Evolutionary conservation across 768 basidiomycete species (phyloP).

Genomic region (Lactarius akahatsu): DNA sequence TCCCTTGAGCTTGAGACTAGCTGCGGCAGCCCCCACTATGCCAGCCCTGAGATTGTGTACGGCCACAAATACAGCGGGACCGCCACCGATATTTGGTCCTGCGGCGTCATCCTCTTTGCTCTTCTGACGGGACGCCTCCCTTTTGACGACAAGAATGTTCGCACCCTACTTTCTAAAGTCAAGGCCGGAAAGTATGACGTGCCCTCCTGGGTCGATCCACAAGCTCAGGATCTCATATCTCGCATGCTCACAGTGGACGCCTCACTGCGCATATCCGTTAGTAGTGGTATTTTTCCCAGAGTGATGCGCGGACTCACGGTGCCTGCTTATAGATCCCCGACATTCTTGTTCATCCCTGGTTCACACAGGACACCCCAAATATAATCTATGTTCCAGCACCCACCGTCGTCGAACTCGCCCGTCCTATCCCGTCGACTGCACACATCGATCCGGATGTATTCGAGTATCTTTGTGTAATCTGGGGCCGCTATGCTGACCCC

Average conservation of each 20-base stretch:
- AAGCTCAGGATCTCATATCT: constrained; percentile 78
- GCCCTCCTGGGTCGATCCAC: constrained; percentile 75
- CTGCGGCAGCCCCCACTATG: constrained; percentile 96
- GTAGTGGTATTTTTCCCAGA: constrained; percentile 29
- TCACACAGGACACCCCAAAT: constrained; percentile 51
- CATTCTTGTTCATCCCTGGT: constrained; percentile 85
- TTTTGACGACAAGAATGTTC: constrained; percentile 89
- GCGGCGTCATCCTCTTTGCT: constrained; percentile 90
- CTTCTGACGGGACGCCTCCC: constrained; percentile 88
- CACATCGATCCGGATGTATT: constrained; percentile 78
- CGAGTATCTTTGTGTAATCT: constrained; percentile 76
- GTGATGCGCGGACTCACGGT: background rate
- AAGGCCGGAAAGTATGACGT: constrained; percentile 83
- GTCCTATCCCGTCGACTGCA: constrained; percentile 63
- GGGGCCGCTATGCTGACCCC: constrained; percentile 69
- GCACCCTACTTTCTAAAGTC: constrained; percentile 78
- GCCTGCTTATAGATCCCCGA: constrained; percentile 66
- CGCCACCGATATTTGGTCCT: constrained; percentile 95
- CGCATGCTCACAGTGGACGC: constrained; percentile 91
- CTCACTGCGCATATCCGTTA: constrained; percentile 72
- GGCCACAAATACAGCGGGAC: constrained; percentile 87
- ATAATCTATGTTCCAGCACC: constrained; percentile 46
- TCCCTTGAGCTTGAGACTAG: constrained; percentile 86
- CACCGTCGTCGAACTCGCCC: constrained; percentile 52
- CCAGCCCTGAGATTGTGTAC: constrained; percentile 93